Evolutionary conservation across 2,329 filamentous ascomycete species (phyloP), one percentile per base, ranked within the genome.

Genomic region (Pseudopithomyces chartarum): DNA sequence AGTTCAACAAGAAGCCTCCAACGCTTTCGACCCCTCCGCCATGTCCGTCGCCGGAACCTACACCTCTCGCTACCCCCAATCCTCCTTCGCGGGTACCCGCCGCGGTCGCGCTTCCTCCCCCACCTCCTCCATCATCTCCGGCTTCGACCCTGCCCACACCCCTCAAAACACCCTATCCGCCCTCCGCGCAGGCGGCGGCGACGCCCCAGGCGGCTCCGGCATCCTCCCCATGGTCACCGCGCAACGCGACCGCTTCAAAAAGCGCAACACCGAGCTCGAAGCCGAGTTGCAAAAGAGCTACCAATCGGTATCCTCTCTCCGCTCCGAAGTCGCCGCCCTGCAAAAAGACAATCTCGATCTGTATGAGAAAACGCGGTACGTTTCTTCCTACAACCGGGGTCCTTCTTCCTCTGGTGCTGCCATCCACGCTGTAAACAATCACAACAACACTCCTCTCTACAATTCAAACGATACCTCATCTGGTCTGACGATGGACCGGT

Each of bases 211-310:
- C 52, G 91, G 91, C 2, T 91, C 91, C 0, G 92, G 93, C 12
- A 97, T 99, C 62, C 81, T 99, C 22, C 96, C 95, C 33, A 99
- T 99, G 96, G 90, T 99, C 51, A 97, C 95, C 33, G 95, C 96
- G 1, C 96, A 99, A 78, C 89, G 95, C 59, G 95, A 99, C 78
- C 91, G 95, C 50, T 99, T 98, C 85, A 98, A 97, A 82, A 92
- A 96, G 81, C 91, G 93, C 71, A 98, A 97, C 63, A 81, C 87
- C 0, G 90, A 99, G 73, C 85, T 99, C 20, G 95, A 98, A 78
- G 86, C 90, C 58, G 94, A 98, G 70, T 82, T 98, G 10, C 92
- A 92, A 6, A 92, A 96, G 63, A 85, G 86, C 33, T 92, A 98
- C 75, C 85, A 87, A 45, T 90, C 86, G 0, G 87, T 97, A 20